Evolutionary conservation across 2,329 filamentous ascomycete species (phyloP).

Genomic region (Cadophora gregata): DNA sequence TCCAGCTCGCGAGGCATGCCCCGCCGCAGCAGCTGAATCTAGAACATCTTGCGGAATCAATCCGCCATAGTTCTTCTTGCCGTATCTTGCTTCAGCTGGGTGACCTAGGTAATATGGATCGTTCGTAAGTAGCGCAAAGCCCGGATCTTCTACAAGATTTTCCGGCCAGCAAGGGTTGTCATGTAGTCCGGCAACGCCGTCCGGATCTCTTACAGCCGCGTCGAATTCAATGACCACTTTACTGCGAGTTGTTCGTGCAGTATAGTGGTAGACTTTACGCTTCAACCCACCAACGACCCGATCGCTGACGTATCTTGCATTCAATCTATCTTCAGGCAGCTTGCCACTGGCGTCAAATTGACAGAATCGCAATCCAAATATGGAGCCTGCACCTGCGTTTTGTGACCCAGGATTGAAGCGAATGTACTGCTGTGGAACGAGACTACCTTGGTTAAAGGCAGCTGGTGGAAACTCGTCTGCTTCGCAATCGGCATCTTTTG

Average conservation of each 20-base stretch:
- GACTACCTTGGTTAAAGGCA: neutral
- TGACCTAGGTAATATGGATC: neutral
- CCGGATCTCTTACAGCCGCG: neutral
- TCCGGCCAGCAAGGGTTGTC: neutral
- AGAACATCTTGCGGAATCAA: neutral
- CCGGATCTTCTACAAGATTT: neutral
- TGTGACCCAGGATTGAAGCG: neutral
- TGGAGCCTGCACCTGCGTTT: neutral
- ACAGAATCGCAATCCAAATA: neutral
- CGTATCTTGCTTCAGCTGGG: neutral
- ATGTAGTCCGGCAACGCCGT: neutral
- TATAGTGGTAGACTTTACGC: neutral
- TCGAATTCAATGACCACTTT: neutral
- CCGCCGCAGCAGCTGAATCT: neutral
- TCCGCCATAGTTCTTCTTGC: neutral
- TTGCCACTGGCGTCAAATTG: neutral
- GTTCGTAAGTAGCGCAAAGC: neutral
- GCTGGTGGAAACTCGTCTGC: neutral
- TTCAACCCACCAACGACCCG: neutral
- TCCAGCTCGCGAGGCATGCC: neutral
- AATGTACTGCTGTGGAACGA: neutral
- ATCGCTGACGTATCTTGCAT: neutral
- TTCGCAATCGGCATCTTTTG: neutral
- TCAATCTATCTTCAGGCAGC: neutral
- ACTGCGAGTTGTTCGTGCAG: neutral